Base-by-base conservation (phyloP, 345 rosid genomes). In the Acer saccharum region DNA sequence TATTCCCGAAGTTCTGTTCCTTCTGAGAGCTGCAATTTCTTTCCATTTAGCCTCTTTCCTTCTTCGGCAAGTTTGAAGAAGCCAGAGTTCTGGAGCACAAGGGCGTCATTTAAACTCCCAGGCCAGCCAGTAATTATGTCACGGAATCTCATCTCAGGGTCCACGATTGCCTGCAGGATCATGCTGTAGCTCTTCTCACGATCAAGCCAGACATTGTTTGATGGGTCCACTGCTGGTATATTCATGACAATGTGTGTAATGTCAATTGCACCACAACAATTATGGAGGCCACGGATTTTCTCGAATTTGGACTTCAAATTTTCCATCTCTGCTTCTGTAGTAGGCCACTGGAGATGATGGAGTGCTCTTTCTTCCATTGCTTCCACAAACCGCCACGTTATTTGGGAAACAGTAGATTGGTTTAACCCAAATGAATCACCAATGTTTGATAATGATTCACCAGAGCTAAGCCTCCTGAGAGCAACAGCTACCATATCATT, bases 341-440 rank as follows among this genome's bases (percentile, higher is more conserved):
- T 74, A 70, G 97, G 97, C 97, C 94, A 90, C 12, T 76, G 77
- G 84, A 92, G 88, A 83, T 90, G 94, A 48, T 76, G 86, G 25
- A 87, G 72, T 5, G 88, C 93, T 85, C 84, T 86, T 81, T 88
- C 92, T 79, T 92, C 94, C 94, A 89, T 86, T 73, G 94, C 88
- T 81, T 89, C 94, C 62, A 92, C 94, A 78, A 88, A 92, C 66
- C 94, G 84, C 93, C 93, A 90, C 72, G 94, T 92, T 83, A 90
- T 75, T 65, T 90, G 97, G 25, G 97, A 89, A 76, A 92, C 92
- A 20, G 90, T 87, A 35, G 97, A 92, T 72, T 89, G 97, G 63
- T 90, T 87, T 78, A 92, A 71, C 57, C 92, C 91, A 74, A 92
- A 87, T 29, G 83, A 80, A 74, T 92, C 93, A 58, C 92, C 97